phyloP scores from a whole-genome alignment of 495 filamentous ascomycete genomes.

The Aspergillus conjunctus region DNA sequence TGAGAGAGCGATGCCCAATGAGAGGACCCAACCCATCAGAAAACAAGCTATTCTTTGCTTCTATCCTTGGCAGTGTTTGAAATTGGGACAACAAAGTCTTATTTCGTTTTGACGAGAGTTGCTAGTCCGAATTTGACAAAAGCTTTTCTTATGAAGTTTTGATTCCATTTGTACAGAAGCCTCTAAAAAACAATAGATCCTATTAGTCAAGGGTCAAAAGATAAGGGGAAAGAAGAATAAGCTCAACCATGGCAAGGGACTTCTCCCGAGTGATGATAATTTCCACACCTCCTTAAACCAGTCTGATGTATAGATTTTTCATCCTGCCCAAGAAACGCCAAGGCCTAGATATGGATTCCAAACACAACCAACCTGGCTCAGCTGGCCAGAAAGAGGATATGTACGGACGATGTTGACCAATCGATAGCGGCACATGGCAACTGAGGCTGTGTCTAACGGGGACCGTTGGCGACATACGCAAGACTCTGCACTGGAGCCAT shows the following conservation, averaged over 20 bases:
- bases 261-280: not conserved
- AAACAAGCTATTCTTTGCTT: not conserved
- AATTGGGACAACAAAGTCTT: not conserved
- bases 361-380: constrained; percentile 17
- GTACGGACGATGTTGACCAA: constrained; percentile 7
- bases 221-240: not conserved
- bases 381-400: constrained; percentile 10
- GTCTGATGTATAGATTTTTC: not conserved
- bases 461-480: constrained; percentile 3
- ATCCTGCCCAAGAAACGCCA: constrained; percentile 12
- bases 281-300: not conserved
- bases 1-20: not conserved
- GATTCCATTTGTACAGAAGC: not conserved
- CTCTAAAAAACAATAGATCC: not conserved
- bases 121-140: not conserved
- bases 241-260: not conserved
- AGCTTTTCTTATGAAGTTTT: not conserved
- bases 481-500: constrained; percentile 21
- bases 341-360: constrained; percentile 11
- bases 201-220: not conserved
- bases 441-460: constrained; percentile 28
- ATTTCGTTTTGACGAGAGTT: not conserved
- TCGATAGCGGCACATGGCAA: constrained; percentile 13
- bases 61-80: not conserved
- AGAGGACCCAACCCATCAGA: not conserved